Conservation (phyloP, 2,329 filamentous ascomycete species). For the Penicillium sp. region DNA sequence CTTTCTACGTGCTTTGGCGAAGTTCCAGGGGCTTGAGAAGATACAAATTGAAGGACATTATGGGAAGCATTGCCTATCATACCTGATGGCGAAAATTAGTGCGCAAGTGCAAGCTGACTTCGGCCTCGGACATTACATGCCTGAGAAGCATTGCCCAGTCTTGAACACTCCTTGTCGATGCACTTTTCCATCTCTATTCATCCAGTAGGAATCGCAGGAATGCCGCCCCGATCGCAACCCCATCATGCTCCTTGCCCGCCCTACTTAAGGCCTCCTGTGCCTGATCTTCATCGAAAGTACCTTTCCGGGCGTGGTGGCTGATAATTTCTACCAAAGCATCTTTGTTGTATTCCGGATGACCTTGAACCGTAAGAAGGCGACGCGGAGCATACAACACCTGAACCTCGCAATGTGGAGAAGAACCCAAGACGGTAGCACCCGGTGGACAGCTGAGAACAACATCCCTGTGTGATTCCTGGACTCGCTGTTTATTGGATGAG, state of each 20-base stretch:
- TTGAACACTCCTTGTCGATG: too few species aligned
- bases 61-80: neutral
- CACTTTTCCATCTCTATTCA: constrained; percentile 9
- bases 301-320: constrained; percentile 61
- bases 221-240: constrained; percentile 69
- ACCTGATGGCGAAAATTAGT: neutral
- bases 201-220: constrained; percentile 78
- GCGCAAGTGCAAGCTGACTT: neutral
- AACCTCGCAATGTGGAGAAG: constrained; percentile 67
- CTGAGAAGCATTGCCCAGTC: too few species aligned
- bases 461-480: constrained; percentile 88
- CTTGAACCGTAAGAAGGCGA: constrained; percentile 74
- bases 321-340: constrained; percentile 72
- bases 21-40: neutral
- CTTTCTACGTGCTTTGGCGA: neutral
- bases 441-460: constrained; percentile 66
- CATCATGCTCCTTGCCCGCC: constrained; percentile 71
- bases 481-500: constrained; percentile 23
- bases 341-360: constrained; percentile 79
- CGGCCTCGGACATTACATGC: too few species aligned
- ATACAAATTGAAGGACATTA: neutral
- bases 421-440: constrained; percentile 63
- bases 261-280: constrained; percentile 69
- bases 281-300: constrained; percentile 69
- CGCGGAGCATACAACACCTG: constrained; percentile 75